Base-by-base conservation (phyloP, 1,284 basidiomycete genomes). In the Entoloma clypeatum region DNA sequence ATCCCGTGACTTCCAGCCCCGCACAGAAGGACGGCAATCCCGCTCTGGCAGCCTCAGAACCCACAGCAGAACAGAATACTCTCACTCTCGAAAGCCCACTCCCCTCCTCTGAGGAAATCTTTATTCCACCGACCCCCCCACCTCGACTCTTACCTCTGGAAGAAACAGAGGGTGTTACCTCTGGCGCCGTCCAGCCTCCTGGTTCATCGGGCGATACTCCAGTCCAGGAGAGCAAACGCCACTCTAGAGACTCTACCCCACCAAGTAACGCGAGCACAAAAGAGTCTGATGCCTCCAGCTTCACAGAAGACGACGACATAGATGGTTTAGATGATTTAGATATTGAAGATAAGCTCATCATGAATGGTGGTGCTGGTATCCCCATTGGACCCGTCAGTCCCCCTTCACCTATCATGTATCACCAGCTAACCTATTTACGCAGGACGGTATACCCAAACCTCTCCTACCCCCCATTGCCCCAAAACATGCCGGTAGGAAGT, bases 401-500 rank as follows among this genome's bases (percentile, higher is more conserved):
- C 26, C 18, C 22, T 27, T 23, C 14, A 31, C 25, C 41, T 39
- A 24, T 8, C 30, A 24, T 42, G 31, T 11, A 19, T 22, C 8
- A 17, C 24, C 7, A 10, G 18, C 18, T 35, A 27, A 13, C 19
- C 27, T 36, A 24, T 32, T 17, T 28, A 37, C 39, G 35, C 36
- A 92, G 86, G 85, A 96, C 55, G 94, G 94, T 14, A 64, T 81
- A 23, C 90, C 91, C 3, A 75, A 77, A 36, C 94, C 94, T 7
- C 68, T 98, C 13, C 63, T 98, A 6, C 89, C 89, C 3, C 81
- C 85, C 10, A 70, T 96, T 47, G 67, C 77, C 1, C 74, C 78
- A 8, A 74, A 81, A 17, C 87, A 94, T 53, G 72, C 67, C 13
- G 92, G 92, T 11, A 74, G 91, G 44, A 98, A 97, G 67, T 97